Evolutionary conservation across 306 rosid genomes (phyloP).

Genomic region (Quercus bicolor): DNA sequence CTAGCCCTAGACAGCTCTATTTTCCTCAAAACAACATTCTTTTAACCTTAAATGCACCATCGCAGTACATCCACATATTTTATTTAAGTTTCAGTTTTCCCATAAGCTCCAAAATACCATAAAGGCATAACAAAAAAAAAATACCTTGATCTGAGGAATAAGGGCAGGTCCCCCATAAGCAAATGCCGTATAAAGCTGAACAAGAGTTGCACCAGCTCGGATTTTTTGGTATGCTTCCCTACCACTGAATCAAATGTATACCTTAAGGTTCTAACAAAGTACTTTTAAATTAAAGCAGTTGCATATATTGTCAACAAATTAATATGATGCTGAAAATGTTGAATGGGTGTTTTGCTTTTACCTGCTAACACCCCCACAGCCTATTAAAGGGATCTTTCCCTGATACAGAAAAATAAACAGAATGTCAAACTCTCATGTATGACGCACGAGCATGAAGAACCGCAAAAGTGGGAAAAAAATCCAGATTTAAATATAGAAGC

Average conservation of each 20-base stretch:
- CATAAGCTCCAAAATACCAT: neutral
- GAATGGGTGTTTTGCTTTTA: conserved; percentile 26
- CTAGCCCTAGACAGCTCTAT: neutral
- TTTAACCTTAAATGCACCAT: neutral
- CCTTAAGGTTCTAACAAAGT: conserved; percentile 17
- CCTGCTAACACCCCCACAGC: conserved; percentile 90
- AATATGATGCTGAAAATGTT: neutral
- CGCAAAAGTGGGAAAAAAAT: neutral
- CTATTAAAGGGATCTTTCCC: conserved; percentile 90
- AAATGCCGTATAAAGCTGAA: conserved; percentile 90
- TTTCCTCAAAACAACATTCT: too few relatives aligned
- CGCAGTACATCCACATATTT: conserved; percentile 9
- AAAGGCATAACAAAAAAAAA: conserved; percentile 13
- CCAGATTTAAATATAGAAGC: neutral
- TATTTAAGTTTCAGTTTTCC: neutral
- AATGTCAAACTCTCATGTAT: conserved; percentile 10
- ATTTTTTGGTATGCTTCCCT: conserved; percentile 90
- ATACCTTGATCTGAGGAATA: conserved; percentile 87
- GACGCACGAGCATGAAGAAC: neutral
- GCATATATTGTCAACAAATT: neutral
- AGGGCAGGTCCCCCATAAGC: conserved; percentile 98
- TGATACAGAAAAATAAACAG: conserved; percentile 34
- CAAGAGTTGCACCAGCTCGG: conserved; percentile 91
- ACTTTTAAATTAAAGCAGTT: neutral
- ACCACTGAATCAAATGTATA: conserved; percentile 51